A percentile compares a stretch with the other conserved stretches of the same genome.
Conservation (phyloP, 2,329 filamentous ascomycete genomes). For the Aureobasidium subglaciale region DNA sequence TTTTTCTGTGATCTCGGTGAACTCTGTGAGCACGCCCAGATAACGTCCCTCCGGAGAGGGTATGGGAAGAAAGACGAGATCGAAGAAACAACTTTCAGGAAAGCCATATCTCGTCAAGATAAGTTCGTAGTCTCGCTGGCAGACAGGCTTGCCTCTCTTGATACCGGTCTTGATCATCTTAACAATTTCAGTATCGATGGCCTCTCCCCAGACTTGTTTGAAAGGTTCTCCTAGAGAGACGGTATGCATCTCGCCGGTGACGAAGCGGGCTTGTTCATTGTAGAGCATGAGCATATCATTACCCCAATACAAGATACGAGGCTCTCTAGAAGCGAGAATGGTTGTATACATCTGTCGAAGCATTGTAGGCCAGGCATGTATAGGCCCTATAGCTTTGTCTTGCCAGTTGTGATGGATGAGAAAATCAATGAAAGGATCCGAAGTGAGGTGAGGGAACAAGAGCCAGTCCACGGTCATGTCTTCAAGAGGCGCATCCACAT, state of each 20-base stretch:
- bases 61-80: slow-evolving; percentile 24
- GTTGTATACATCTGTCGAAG: not conserved
- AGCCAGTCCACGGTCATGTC: slow-evolving; percentile 6
- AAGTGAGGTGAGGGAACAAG: not conserved
- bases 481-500: not conserved
- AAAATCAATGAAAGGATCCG: not conserved
- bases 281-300: not conserved
- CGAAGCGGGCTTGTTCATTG: not conserved
- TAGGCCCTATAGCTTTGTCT: not conserved
- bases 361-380: not conserved
- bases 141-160: not conserved
- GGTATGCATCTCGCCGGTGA: not conserved
- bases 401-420: not conserved
- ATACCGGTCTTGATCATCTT: slow-evolving; percentile 7
- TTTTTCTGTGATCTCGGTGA: slow-evolving; percentile 1
- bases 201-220: slow-evolving; percentile 6
- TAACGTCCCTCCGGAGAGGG: slow-evolving; percentile 16
- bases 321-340: slow-evolving; percentile 4
- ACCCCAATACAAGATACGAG: slow-evolving; percentile 4
- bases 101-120: slow-evolving; percentile 19
- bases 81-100: slow-evolving; percentile 25
- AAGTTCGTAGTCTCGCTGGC: not conserved
- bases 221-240: slow-evolving; percentile 15
- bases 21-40: slow-evolving; percentile 15
- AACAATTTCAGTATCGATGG: not conserved